A percentile compares a stretch with the other conserved stretches of the same genome.
These are phyloP conservation scores for Backusella westeae DNA, from an alignment of 192 early-diverging fungal species.

Conservation along the genomic window DNA sequence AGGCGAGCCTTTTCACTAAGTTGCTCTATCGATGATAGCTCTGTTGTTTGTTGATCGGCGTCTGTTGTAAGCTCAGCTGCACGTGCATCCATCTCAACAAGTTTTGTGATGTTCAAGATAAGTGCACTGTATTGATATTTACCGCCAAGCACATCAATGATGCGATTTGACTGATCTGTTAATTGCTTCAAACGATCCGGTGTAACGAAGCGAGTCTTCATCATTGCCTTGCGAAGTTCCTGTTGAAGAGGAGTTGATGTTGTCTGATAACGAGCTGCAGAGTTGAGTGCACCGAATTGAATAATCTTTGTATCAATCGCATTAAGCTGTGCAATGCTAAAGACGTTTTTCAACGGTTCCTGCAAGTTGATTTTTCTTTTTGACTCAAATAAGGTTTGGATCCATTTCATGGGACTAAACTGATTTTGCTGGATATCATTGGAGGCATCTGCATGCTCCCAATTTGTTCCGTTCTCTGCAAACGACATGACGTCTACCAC, in stretches of 20 bases:
- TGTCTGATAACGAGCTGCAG: constrained; percentile 1
- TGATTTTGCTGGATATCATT: background rate
- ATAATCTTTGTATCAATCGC: background rate
- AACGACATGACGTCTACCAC: constrained; percentile 17
- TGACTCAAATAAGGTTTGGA: background rate
- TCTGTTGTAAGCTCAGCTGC: background rate
- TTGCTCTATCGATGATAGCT: background rate
- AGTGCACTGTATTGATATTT: background rate
- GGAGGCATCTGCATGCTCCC: constrained; percentile 5
- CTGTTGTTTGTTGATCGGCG: background rate
- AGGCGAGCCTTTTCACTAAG: background rate
- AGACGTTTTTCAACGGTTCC: constrained; percentile 7
- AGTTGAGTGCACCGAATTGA: constrained; percentile 19
- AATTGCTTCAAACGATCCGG: constrained; percentile 8
- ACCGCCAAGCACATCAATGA: constrained; percentile 9
- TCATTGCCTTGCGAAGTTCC: background rate
- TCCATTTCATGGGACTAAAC: background rate
- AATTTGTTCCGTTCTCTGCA: constrained; percentile 11
- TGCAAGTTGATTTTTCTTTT: background rate
- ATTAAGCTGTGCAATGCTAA: background rate
- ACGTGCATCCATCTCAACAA: constrained; percentile 3
- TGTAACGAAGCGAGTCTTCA: background rate
- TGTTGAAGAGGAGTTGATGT: background rate
- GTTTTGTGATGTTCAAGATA: constrained; percentile 6
- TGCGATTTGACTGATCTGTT: background rate